Evolutionary conservation across 345 rosid species (phyloP).

Genomic region (Trapa bicornis): DNA sequence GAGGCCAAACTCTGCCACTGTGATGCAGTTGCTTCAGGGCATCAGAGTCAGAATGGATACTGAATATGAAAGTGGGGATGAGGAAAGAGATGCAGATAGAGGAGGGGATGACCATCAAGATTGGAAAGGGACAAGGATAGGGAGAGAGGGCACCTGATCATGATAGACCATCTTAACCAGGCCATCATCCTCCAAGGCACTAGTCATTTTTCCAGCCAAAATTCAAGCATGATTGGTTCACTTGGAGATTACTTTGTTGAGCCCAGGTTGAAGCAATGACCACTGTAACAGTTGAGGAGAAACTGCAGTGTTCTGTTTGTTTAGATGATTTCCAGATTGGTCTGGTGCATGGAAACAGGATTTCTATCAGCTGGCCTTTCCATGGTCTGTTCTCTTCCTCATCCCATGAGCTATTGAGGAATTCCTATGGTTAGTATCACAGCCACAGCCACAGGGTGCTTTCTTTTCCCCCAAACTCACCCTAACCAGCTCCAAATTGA

Average conservation of each 20-base stretch:
- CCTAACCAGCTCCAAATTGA: too few relatives aligned
- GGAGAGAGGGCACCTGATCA: constrained; percentile 30
- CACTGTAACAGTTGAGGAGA: constrained; percentile 33
- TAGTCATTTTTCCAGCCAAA: constrained; percentile 29
- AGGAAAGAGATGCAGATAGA: too few relatives aligned
- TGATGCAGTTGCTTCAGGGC: constrained; percentile 70
- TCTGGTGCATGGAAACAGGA: constrained; percentile 39
- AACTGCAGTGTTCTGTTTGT: constrained; percentile 64
- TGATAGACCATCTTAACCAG: constrained; percentile 55
- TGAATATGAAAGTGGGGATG: constrained; percentile 24
- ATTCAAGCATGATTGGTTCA: constrained; percentile 33
- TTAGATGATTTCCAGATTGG: constrained; percentile 74
- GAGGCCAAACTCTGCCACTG: constrained; percentile 56
- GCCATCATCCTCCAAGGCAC: constrained; percentile 41
- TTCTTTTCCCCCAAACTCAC: too few relatives aligned
- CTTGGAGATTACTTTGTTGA: constrained; percentile 71
- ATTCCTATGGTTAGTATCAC: too few relatives aligned
- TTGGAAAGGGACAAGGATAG: constrained; percentile 15
- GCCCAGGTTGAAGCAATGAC: constrained; percentile 65
- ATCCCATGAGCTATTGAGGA: constrained; percentile 1
- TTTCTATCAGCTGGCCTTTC: constrained; percentile 71
- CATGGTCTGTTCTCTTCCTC: constrained; percentile 59
- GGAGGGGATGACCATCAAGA: too few relatives aligned
- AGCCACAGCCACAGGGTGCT: too few relatives aligned
- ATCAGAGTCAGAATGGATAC: constrained; percentile 50